Evolutionary conservation across 2,329 filamentous ascomycete genomes (phyloP), one percentile per base, ranked within the genome.

Genomic region (Xylariaceae sp.): DNA sequence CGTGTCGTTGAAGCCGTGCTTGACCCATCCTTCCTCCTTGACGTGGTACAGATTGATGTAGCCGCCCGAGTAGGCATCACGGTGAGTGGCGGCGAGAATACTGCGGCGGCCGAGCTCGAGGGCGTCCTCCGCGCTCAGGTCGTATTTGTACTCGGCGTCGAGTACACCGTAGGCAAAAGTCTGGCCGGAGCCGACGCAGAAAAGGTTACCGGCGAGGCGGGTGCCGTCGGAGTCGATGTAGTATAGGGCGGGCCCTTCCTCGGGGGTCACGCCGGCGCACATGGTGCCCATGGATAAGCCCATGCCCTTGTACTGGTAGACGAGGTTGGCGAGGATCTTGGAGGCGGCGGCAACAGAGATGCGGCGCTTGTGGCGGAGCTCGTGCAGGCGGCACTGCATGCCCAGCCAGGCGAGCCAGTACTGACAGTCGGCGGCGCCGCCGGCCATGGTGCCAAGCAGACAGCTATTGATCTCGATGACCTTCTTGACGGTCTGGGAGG

Each of bases 401-500:
- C 92, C 94, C 59, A 99, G 82, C 79, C 95, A 99, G 66, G 90
- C 91, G 58, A 99, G 87, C 94, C 94, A 99, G 82, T 96, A 97
- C 83, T 97, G 94, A 74, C 94, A 99, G 75, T 99, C 94, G 71
- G 94, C 94, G 67, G 94, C 94, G 74, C 94, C 94, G 72, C 94
- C 94, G 56, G 94, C 94, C 92, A 99, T 96, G 61, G 94, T 99
- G 58, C 94, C 94, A 65, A 99, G 75, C 72, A 99, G 80, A 72
- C 86, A 87, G 73, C 80, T 89, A 78, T 96, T 96, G 79, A 96
- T 96, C 80, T 96, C 90, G 68, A 99, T 97, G 62, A 99, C 94
- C 81, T 99, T 99, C 85, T 99, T 99, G 68, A 99, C 94, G 47
- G 94, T 99, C 80, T 99, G 94, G 75, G 89, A 95, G 59, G 94